phyloP scores from a whole-genome alignment of 208 protist genomes.

The Trichomonas gallinae region DNA sequence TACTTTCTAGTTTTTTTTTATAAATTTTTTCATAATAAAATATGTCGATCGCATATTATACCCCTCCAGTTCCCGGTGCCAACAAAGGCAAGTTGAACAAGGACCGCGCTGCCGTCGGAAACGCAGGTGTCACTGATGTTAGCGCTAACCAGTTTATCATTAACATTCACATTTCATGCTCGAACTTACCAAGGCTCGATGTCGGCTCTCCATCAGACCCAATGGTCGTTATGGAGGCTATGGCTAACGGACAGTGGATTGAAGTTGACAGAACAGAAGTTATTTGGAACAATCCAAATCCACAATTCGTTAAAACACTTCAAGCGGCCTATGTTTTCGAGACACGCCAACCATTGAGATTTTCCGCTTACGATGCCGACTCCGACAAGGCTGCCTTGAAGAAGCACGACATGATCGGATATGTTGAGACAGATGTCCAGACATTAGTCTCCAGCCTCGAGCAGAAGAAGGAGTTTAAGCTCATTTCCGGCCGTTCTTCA shows the following conservation, averaged over 20 bases:
- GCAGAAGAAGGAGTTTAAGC: background rate
- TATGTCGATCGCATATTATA: too few species aligned
- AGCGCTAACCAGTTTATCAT: background rate
- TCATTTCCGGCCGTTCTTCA: background rate
- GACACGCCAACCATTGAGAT: background rate
- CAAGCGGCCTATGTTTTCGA: background rate
- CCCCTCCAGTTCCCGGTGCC: too few species aligned
- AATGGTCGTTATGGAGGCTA: background rate
- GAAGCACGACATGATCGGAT: background rate
- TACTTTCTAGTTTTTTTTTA: too few species aligned
- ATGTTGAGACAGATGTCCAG: background rate
- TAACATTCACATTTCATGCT: background rate
- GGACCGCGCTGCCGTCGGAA: background rate
- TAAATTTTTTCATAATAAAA: too few species aligned
- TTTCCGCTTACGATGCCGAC: background rate
- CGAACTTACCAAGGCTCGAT: background rate
- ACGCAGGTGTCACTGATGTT: background rate
- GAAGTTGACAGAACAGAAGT: background rate
- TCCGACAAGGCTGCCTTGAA: background rate
- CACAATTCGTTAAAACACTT: background rate
- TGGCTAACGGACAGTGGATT: background rate
- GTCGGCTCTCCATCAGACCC: background rate
- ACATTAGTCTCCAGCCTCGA: background rate
- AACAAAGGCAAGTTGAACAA: background rate
- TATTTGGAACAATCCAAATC: constrained; percentile 12